A percentile compares a stretch with the other conserved stretches of the same genome.
phyloP scores from a whole-genome alignment of 495 filamentous ascomycete genomes.

The Neurospora hispaniola region DNA sequence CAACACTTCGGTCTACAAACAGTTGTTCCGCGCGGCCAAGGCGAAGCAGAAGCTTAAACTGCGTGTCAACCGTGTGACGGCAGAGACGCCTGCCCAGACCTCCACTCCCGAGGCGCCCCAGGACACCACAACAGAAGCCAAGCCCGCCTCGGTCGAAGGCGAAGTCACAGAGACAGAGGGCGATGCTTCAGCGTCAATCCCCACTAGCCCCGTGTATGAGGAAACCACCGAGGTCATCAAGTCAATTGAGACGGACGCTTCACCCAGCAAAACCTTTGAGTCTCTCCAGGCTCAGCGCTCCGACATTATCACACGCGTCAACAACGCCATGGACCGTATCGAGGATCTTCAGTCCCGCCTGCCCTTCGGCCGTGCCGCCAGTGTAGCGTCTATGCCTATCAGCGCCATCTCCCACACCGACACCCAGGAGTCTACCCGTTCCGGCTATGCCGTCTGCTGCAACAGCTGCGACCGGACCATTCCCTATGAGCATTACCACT shows the following conservation, averaged over 20 bases:
- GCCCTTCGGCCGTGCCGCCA: neutral
- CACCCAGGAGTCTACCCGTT: slow-evolving; percentile 3
- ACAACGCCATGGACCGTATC: neutral
- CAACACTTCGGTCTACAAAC: slow-evolving; percentile 84
- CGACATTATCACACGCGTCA: neutral
- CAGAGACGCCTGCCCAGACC: neutral
- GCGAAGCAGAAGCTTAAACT: slow-evolving; percentile 96
- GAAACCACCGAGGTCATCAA: slow-evolving; percentile 4
- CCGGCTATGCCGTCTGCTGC: slow-evolving; percentile 67
- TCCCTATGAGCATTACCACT: slow-evolving; percentile 81
- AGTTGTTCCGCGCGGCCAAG: slow-evolving; percentile 92
- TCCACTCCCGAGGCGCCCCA: neutral
- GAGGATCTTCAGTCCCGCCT: neutral
- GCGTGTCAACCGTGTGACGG: slow-evolving; percentile 43
- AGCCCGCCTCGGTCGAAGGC: slow-evolving; percentile 19
- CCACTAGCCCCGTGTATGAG: neutral
- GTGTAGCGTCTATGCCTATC: neutral
- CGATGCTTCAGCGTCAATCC: slow-evolving; percentile 3
- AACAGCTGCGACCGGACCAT: slow-evolving; percentile 77
- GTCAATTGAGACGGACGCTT: slow-evolving; percentile 1
- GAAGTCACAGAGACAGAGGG: slow-evolving; percentile 2
- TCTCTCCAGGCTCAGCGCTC: neutral
- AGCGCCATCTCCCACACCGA: neutral
- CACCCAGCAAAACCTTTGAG: neutral
- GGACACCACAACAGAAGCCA: slow-evolving; percentile 7